These are phyloP conservation scores for Coniochaeta sp. DNA, from an alignment of 2,329 filamentous ascomycete species.

Conservation along the genomic window DNA sequence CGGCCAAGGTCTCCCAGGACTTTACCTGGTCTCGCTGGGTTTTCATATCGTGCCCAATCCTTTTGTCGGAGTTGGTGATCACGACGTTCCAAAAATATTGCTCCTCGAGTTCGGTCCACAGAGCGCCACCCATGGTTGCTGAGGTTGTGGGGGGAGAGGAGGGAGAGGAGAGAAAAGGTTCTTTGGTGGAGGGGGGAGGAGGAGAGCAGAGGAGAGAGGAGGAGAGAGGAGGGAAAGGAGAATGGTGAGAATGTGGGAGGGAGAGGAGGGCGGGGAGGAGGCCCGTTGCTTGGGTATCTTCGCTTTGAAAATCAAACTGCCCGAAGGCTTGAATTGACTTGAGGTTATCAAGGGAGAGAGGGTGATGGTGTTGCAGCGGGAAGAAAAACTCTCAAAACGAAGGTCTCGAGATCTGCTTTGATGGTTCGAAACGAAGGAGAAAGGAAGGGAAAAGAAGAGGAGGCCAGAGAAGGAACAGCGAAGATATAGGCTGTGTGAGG, in stretches of 20 bases:
- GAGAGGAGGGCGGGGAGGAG: too few relatives aligned
- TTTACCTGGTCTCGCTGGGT: slow-evolving; percentile 7
- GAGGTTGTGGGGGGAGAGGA: neutral
- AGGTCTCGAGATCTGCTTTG: too few relatives aligned
- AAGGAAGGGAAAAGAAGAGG: slow-evolving; percentile 4
- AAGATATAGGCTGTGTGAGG: neutral
- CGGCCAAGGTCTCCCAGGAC: slow-evolving; percentile 14
- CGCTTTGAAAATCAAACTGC: too few relatives aligned
- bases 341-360: neutral
- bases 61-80: slow-evolving; percentile 19
- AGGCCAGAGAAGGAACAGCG: slow-evolving; percentile 1
- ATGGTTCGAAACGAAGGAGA: neutral
- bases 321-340: neutral
- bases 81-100: slow-evolving; percentile 36
- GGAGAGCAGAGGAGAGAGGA: neutral
- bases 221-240: neutral
- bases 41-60: slow-evolving; percentile 9
- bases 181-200: neutral
- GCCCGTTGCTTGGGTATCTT: too few relatives aligned
- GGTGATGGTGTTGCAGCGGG: neutral
- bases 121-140: slow-evolving; percentile 39
- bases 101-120: slow-evolving; percentile 43
- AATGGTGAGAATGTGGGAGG: too few relatives aligned
- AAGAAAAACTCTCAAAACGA: neutral
- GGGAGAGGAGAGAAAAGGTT: neutral